phyloP scores from a whole-genome alignment of 2,329 filamentous ascomycete genomes.

The Knufia petricola region DNA sequence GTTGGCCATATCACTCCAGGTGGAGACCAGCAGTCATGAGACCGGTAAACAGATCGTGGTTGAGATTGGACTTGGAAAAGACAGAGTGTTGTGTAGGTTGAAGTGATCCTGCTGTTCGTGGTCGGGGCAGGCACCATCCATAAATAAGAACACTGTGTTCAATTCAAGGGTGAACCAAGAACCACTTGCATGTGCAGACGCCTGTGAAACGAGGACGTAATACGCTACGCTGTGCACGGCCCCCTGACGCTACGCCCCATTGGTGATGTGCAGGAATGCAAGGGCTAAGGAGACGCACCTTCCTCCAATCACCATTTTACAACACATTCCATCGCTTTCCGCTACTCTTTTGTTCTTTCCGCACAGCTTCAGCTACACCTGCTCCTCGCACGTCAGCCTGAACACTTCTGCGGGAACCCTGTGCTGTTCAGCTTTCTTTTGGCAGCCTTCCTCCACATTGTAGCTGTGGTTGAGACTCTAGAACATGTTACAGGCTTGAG shows the following conservation, averaged over 20 bases:
- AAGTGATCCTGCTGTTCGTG: not conserved
- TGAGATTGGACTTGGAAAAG: not conserved
- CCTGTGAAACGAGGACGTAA: not conserved
- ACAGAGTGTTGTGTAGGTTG: not conserved
- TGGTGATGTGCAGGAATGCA: not conserved
- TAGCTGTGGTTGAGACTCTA: no score
- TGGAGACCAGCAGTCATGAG: conserved; percentile 7
- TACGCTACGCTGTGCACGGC: not conserved
- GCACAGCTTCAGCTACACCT: not conserved
- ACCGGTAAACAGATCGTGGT: not conserved
- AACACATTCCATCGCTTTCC: not conserved
- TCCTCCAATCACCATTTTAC: not conserved
- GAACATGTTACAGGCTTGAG: no score
- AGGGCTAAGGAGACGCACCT: not conserved
- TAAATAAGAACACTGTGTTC: conserved; percentile 7
- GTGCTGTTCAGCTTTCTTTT: not conserved
- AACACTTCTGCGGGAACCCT: not conserved
- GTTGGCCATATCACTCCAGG: conserved; percentile 16
- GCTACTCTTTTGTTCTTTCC: not conserved
- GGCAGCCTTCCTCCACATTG: no score
- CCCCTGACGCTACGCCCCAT: not conserved
- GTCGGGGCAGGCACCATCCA: not conserved
- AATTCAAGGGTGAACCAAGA: not conserved
- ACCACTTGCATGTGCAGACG: not conserved
- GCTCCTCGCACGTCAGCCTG: not conserved